phyloP scores from a whole-genome alignment of 306 rosid genomes.

The Corylus heterophylla region DNA sequence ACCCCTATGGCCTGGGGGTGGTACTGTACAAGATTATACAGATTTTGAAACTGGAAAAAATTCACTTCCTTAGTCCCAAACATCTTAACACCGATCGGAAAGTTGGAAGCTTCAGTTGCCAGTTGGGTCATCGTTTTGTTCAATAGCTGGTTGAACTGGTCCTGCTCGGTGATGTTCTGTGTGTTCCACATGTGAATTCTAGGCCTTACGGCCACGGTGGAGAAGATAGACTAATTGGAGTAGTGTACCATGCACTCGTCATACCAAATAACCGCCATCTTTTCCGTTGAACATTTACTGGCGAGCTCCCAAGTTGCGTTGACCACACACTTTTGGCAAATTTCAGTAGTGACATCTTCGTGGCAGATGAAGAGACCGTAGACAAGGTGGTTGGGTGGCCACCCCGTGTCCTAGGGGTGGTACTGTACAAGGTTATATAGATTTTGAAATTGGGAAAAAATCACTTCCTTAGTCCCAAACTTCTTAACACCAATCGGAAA shows the following conservation, averaged over 20 bases:
- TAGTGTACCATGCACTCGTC: constrained; percentile 34
- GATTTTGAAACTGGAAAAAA: background rate
- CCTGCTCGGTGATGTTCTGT: too few species aligned
- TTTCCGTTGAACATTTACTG: constrained; percentile 1
- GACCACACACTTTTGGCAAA: constrained; percentile 15
- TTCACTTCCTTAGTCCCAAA: background rate
- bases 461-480: background rate
- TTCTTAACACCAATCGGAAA: background rate
- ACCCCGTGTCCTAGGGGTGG: too few species aligned
- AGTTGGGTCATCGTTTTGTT: too few species aligned
- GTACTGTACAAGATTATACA: constrained; percentile 34
- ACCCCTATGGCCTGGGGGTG: too few species aligned
- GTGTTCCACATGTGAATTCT: too few species aligned
- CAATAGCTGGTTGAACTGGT: too few species aligned
- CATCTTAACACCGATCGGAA: background rate
- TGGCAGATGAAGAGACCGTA: constrained; percentile 32
- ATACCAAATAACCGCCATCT: constrained; percentile 28
- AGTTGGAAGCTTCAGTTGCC: background rate
- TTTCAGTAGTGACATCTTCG: constrained; percentile 18
- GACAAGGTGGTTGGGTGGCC: background rate
- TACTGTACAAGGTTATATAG: constrained; percentile 34
- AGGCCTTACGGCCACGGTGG: too few species aligned
- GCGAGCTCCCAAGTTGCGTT: background rate
- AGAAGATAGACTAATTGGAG: background rate
- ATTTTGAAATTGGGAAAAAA: background rate